phyloP scores from a whole-genome alignment of 1,284 basidiomycete species.

The Moesziomyces sp. region DNA sequence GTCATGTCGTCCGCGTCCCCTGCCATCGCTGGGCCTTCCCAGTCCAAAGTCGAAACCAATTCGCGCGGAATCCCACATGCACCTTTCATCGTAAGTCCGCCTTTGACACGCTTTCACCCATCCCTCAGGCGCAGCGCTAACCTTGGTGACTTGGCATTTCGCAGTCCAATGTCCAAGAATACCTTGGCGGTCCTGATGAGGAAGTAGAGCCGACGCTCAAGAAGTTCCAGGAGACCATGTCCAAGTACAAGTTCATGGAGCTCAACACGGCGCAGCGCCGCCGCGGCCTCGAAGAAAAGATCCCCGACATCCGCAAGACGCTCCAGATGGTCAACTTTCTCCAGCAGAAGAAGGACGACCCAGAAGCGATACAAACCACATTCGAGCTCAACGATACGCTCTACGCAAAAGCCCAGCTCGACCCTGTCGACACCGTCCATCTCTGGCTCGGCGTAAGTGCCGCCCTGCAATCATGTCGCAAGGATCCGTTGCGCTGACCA shows the following conservation, averaged over 20 bases:
- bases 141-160: background rate
- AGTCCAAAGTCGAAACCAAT: slow-evolving; percentile 70
- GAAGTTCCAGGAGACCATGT: slow-evolving; percentile 89
- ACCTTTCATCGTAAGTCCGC: slow-evolving; percentile 84
- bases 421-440: slow-evolving; percentile 87
- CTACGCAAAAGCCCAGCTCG: slow-evolving; percentile 87
- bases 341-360: slow-evolving; percentile 69
- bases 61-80: slow-evolving; percentile 92
- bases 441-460: slow-evolving; percentile 89
- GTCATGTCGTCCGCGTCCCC: slow-evolving; percentile 26
- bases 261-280: slow-evolving; percentile 82
- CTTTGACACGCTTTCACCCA: background rate
- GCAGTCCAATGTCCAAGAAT: slow-evolving; percentile 84
- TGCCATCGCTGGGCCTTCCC: slow-evolving; percentile 31
- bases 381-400: slow-evolving; percentile 97
- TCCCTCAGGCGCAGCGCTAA: background rate
- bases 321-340: slow-evolving; percentile 88
- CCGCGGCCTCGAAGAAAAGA: slow-evolving; percentile 86
- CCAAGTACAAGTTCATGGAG: slow-evolving; percentile 99
- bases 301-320: slow-evolving; percentile 95
- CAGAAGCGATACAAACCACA: slow-evolving; percentile 79
- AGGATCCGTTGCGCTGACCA: background rate
- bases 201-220: slow-evolving; percentile 83
- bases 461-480: background rate
- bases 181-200: slow-evolving; percentile 82